Evolutionary conservation across 2,329 filamentous ascomycete genomes (phyloP).

Genomic region (Sporothrix mexicana): DNA sequence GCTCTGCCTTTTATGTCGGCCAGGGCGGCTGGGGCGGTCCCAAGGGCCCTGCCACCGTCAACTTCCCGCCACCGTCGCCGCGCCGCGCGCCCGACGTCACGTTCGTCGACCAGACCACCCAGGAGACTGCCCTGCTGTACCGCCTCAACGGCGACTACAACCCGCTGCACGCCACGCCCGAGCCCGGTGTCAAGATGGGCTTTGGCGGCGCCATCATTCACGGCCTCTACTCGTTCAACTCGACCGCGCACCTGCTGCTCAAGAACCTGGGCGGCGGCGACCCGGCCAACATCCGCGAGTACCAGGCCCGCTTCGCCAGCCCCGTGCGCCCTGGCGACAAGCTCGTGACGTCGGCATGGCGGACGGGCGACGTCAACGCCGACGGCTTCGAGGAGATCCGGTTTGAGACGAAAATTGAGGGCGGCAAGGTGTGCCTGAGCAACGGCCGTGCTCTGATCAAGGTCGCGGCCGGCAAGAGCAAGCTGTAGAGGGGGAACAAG

Average conservation of each 20-base stretch:
- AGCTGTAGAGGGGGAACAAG: conserved; percentile 55
- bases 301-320: conserved; percentile 84
- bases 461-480: conserved; percentile 64
- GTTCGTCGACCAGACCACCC: conserved; percentile 71
- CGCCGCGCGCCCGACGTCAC: conserved; percentile 72
- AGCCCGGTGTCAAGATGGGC: conserved; percentile 86
- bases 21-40: conserved; percentile 86
- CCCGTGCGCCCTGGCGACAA: conserved; percentile 85
- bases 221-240: conserved; percentile 88
- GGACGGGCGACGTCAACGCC: conserved; percentile 78
- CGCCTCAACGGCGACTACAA: conserved; percentile 94
- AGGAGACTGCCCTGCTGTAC: conserved; percentile 77
- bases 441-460: conserved; percentile 84
- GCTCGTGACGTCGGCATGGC: conserved; percentile 82
- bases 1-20: conserved; percentile 78
- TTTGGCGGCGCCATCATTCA: conserved; percentile 90
- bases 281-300: conserved; percentile 82
- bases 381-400: conserved; percentile 82
- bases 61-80: conserved; percentile 75
- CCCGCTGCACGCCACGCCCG: conserved; percentile 85
- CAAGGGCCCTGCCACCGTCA: conserved; percentile 81
- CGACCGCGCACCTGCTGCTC: conserved; percentile 73
- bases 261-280: conserved; percentile 76
- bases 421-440: conserved; percentile 83
- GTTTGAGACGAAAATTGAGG: conserved; percentile 77